Percentiles rank a stretch among this genome's conserved stretches.
Evolutionary conservation across 2,329 filamentous ascomycete genomes (phyloP).

Genomic region (Microascus cirrosus): DNA sequence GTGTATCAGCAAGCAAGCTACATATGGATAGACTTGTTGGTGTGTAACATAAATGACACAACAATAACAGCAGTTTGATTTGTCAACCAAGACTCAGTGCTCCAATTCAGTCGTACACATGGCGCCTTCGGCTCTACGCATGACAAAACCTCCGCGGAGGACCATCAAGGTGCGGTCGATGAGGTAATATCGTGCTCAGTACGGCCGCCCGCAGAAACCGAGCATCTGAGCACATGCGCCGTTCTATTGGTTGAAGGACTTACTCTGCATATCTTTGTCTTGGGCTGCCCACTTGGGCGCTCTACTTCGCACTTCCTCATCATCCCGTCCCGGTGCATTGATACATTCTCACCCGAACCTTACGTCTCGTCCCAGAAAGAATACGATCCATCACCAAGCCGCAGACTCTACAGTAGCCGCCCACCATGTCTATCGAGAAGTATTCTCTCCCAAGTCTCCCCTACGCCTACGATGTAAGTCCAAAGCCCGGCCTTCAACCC

Average conservation of each 20-base stretch:
- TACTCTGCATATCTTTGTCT: not conserved
- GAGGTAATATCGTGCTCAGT: slow-evolving; percentile 5
- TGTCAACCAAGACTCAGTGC: too few species aligned
- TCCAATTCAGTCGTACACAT: too few species aligned
- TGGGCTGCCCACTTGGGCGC: not conserved
- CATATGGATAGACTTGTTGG: too few species aligned
- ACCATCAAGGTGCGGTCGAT: not conserved
- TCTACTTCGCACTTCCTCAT: not conserved
- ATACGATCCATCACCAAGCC: not conserved
- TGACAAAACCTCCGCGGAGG: too few species aligned
- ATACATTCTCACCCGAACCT: not conserved
- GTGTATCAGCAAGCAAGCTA: too few species aligned
- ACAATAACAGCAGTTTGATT: too few species aligned
- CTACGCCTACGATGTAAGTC: slow-evolving; percentile 58
- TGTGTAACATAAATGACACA: too few species aligned
- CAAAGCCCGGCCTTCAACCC: not conserved
- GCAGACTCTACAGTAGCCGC: not conserved
- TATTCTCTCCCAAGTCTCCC: slow-evolving; percentile 56
- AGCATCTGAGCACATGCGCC: not conserved
- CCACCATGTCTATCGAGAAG: slow-evolving; percentile 23
- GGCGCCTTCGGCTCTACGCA: too few species aligned
- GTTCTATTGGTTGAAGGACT: not conserved
- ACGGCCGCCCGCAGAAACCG: not conserved
- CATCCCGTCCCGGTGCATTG: not conserved
- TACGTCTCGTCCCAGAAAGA: not conserved